phyloP scores from a whole-genome alignment of 495 filamentous ascomycete species.

The Achaetomiella virescens region DNA sequence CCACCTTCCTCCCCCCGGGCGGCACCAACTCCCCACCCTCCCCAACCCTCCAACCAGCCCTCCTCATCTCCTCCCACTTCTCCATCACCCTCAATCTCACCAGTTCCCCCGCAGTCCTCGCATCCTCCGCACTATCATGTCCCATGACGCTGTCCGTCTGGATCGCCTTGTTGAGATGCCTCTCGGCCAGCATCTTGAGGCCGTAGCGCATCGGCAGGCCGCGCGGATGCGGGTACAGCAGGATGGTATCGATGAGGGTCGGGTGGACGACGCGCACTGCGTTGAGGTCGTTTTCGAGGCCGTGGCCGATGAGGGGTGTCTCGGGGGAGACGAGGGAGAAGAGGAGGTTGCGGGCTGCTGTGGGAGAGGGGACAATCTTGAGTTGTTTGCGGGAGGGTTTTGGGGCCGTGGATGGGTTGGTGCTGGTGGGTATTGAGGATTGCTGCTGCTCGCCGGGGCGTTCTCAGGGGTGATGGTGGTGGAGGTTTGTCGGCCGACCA shows the following conservation, averaged over 20 bases:
- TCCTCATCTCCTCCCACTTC: slow-evolving; percentile 57
- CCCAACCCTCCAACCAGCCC: slow-evolving; percentile 55
- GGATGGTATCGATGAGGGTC: slow-evolving; percentile 74
- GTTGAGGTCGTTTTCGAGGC: slow-evolving; percentile 92
- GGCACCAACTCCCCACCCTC: slow-evolving; percentile 45
- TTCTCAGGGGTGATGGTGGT: background rate
- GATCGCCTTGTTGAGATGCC: slow-evolving; percentile 63
- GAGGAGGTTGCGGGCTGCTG: slow-evolving; percentile 64
- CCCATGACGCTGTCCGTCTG: slow-evolving; percentile 58
- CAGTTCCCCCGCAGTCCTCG: slow-evolving; percentile 78
- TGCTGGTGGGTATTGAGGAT: background rate
- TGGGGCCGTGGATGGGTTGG: background rate
- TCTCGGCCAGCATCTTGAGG: slow-evolving; percentile 61
- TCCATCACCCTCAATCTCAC: slow-evolving; percentile 60
- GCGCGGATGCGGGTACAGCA: slow-evolving; percentile 70
- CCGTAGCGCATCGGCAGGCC: slow-evolving; percentile 72
- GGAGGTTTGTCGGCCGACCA: slow-evolving; percentile 35
- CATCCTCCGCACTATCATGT: slow-evolving; percentile 87
- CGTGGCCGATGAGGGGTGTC: slow-evolving; percentile 86
- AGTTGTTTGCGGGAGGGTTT: slow-evolving; percentile 38
- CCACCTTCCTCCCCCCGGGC: slow-evolving; percentile 29
- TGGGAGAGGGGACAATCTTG: slow-evolving; percentile 64
- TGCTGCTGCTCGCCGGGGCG: background rate
- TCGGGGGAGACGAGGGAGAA: slow-evolving; percentile 61
- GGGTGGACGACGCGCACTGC: slow-evolving; percentile 75